phyloP scores from a whole-genome alignment of 2,329 filamentous ascomycete species.

The Cladosporium sp. region DNA sequence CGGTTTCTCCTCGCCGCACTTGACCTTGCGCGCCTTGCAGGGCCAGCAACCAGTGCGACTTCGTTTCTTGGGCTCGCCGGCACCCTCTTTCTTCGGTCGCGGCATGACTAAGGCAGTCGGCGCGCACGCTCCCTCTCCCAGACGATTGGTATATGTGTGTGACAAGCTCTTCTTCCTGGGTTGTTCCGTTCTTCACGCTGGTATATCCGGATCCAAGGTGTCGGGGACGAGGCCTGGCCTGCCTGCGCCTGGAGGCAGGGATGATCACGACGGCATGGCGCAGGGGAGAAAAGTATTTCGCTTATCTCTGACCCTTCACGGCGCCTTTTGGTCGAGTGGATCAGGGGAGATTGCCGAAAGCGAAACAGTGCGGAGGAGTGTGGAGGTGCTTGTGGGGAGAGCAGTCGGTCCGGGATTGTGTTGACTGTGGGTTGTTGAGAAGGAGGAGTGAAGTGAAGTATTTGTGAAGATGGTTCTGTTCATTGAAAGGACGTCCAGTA shows the following conservation, averaged over 20 bases:
- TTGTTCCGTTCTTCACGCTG: too few relatives aligned
- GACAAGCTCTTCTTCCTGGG: too few relatives aligned
- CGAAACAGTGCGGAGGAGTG: constrained; percentile 2
- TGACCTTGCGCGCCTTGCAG: constrained; percentile 74
- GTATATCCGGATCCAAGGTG: neutral
- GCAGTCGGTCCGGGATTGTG: constrained; percentile 7
- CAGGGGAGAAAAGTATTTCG: constrained; percentile 1
- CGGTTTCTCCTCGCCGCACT: constrained; percentile 77
- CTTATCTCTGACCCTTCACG: constrained; percentile 11
- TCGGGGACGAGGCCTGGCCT: constrained; percentile 1
- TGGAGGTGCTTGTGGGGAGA: constrained; percentile 10
- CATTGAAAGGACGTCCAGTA: too few relatives aligned
- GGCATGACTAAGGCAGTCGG: constrained; percentile 47
- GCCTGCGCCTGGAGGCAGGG: neutral
- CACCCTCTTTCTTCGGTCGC: constrained; percentile 59
- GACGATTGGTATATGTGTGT: too few relatives aligned
- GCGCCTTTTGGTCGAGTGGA: neutral
- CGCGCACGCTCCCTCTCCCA: too few relatives aligned
- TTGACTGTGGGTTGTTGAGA: neutral
- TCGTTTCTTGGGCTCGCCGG: constrained; percentile 57
- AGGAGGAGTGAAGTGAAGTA: too few relatives aligned
- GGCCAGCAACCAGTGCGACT: constrained; percentile 70
- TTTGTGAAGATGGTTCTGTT: too few relatives aligned
- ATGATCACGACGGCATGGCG: constrained; percentile 9
- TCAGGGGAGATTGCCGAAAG: constrained; percentile 9